Percentiles rank a stretch among this genome's conserved stretches.
Conservation (phyloP, 345 rosid genomes). For the Melaleuca alternifolia region DNA sequence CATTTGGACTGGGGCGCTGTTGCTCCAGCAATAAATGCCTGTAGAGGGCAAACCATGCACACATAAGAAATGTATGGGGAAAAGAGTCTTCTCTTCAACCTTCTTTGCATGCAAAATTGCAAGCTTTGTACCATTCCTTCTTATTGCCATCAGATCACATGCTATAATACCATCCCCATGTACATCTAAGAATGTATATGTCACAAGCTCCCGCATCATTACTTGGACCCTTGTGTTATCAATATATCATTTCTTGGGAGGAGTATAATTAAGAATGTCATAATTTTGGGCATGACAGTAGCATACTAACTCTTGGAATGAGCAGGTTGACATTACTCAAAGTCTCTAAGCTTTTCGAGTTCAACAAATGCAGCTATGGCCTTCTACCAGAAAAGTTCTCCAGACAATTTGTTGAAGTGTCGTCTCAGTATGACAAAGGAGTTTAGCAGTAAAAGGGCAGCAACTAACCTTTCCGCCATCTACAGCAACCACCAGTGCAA, state of each 20-base stretch:
- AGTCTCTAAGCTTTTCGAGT: background rate
- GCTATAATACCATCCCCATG: background rate
- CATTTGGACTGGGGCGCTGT: conserved; percentile 73
- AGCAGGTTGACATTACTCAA: background rate
- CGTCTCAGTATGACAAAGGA: background rate
- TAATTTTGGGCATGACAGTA: background rate
- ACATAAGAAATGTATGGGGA: background rate
- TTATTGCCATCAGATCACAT: background rate
- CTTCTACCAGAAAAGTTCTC: background rate
- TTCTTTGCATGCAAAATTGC: background rate
- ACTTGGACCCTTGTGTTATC: background rate
- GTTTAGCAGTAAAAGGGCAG: background rate
- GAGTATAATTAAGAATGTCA: background rate
- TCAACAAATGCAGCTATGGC: background rate
- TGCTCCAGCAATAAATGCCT: conserved; percentile 87
- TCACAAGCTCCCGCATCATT: background rate
- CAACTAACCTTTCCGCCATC: conserved; percentile 64
- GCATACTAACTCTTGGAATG: background rate
- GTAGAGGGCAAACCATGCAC: background rate
- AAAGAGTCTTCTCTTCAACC: background rate
- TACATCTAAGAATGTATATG: background rate
- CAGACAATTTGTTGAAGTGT: background rate
- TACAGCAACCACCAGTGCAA: conserved; percentile 64
- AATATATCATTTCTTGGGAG: background rate
- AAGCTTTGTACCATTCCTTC: background rate